Evolutionary conservation across 163 green algal species (phyloP).

Genomic region (Scenedesmus sp.): DNA sequence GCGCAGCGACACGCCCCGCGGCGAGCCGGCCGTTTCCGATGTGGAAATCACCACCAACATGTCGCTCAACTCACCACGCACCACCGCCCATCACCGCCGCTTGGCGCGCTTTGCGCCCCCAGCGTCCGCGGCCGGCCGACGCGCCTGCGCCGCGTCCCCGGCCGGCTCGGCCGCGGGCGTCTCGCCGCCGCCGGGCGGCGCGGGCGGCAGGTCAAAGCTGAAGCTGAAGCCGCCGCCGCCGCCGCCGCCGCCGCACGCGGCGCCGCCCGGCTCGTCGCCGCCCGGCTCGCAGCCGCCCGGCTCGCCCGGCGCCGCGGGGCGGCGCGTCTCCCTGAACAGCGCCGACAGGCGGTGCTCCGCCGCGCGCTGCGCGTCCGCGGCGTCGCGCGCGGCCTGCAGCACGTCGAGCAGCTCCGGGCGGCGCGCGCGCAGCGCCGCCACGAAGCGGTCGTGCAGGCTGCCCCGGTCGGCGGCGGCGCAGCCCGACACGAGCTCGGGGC

Average conservation of each 20-base stretch:
- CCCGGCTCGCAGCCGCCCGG: background rate
- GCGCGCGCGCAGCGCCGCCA: conserved; percentile 59
- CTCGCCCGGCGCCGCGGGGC: background rate
- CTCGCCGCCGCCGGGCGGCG: no score
- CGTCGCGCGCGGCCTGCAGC: conserved; percentile 38
- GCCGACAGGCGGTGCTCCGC: conserved; percentile 37
- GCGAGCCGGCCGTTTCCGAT: no score
- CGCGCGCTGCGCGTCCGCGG: conserved; percentile 22
- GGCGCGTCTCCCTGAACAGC: conserved; percentile 32
- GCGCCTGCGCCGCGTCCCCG: no score
- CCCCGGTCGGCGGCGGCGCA: conserved; percentile 43
- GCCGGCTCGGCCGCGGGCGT: no score
- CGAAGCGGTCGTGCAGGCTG: conserved; percentile 74
- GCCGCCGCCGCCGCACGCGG: no score
- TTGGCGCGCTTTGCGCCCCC: no score
- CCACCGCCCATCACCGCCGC: no score
- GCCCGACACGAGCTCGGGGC: conserved; percentile 82
- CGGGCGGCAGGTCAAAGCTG: conserved; percentile 16
- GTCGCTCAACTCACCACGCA: no score
- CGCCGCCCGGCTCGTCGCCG: background rate
- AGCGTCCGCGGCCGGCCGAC: no score
- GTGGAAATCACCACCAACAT: no score
- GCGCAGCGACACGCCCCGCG: no score
- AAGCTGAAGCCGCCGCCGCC: conserved; percentile 7
- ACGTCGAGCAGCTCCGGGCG: conserved; percentile 61